Conservation (phyloP, 495 filamentous ascomycete genomes). For the Pseudomonodictys pantanalensis region DNA sequence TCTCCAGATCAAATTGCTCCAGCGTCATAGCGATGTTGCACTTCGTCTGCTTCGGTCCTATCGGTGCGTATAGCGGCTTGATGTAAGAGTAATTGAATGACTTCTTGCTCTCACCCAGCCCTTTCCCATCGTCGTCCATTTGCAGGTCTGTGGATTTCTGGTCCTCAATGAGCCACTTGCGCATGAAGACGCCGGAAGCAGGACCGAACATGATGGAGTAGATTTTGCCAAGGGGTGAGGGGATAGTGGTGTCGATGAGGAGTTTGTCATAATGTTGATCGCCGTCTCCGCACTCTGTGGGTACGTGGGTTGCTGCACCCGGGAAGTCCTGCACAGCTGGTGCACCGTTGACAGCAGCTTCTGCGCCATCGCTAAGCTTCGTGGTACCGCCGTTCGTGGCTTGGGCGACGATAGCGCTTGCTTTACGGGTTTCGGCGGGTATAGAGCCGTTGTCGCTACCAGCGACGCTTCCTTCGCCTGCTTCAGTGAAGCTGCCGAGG, state of each 20-base stretch:
- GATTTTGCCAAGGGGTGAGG: slow-evolving; percentile 87
- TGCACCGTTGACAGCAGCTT: slow-evolving; percentile 54
- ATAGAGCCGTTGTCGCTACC: slow-evolving; percentile 59
- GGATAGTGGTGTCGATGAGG: slow-evolving; percentile 79
- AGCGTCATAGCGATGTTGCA: slow-evolving; percentile 83
- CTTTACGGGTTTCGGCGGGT: slow-evolving; percentile 60
- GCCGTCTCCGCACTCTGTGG: slow-evolving; percentile 78
- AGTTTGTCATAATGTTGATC: slow-evolving; percentile 78
- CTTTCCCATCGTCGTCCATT: slow-evolving; percentile 76
- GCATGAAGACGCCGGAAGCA: slow-evolving; percentile 72
- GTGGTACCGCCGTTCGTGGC: slow-evolving; percentile 34
- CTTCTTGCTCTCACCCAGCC: slow-evolving; percentile 68
- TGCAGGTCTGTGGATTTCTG: slow-evolving; percentile 85
- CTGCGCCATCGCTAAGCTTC: slow-evolving; percentile 53
- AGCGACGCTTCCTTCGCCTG: slow-evolving; percentile 56
- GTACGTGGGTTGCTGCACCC: slow-evolving; percentile 75
- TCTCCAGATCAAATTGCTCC: slow-evolving; percentile 81
- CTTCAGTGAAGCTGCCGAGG: slow-evolving; percentile 58
- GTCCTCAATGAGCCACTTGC: slow-evolving; percentile 78
- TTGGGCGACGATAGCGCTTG: slow-evolving; percentile 57
- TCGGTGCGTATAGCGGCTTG: slow-evolving; percentile 77
- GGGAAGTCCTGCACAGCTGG: slow-evolving; percentile 68
- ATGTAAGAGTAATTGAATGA: slow-evolving; percentile 80
- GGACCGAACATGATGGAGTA: slow-evolving; percentile 85
- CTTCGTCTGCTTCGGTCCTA: slow-evolving; percentile 94